Base-by-base conservation (phyloP, 1,284 basidiomycete species). In the Cutaneotrichosporon curvatum region DNA sequence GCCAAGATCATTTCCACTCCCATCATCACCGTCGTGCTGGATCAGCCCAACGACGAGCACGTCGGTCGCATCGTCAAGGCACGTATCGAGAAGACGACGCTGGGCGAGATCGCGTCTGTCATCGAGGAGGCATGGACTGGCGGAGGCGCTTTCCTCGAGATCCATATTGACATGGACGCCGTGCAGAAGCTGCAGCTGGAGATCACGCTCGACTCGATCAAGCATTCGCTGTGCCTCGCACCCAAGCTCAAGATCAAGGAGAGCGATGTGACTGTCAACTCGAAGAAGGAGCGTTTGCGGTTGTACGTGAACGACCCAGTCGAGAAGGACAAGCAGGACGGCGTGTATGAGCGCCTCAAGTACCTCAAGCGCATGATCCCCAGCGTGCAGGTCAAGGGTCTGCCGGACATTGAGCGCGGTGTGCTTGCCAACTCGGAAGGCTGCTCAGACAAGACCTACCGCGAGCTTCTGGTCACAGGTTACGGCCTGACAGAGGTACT, bases 51-150 rank as follows among this genome's bases (percentile, higher is more conserved):
- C 50, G 89, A 81, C 50, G 91, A 95, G 65, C 79, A 83, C 15
- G 89, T 92, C 28, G 95, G 95, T 19, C 83, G 95, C 47, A 97
- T 98, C 58, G 94, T 98, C 58, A 98, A 99, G 72, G 95, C 87
- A 11, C 81, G 95, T 40, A 74, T 99, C 46, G 95, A 99, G 73
- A 92, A 92, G 75, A 98, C 95, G 0, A 80, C 87, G 51, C 75
- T 99, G 9, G 88, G 91, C 57, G 95, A 91, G 87, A 79, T 98
- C 60, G 87, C 95, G 0, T 83, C 87, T 28, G 81, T 94, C 15
- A 79, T 99, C 28, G 95, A 98, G 67, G 94, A 97, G 71, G 88
- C 89, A 16, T 98, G 92, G 90, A 86, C 87, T 5, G 82, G 85
- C 3, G 83, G 86, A 51, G 89, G 90, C 57, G 89, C 89, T 1